Evolutionary conservation across 1,284 basidiomycete species (phyloP), one percentile per base, ranked within the genome.

Genomic region (Sanghuangporus weigelae): DNA sequence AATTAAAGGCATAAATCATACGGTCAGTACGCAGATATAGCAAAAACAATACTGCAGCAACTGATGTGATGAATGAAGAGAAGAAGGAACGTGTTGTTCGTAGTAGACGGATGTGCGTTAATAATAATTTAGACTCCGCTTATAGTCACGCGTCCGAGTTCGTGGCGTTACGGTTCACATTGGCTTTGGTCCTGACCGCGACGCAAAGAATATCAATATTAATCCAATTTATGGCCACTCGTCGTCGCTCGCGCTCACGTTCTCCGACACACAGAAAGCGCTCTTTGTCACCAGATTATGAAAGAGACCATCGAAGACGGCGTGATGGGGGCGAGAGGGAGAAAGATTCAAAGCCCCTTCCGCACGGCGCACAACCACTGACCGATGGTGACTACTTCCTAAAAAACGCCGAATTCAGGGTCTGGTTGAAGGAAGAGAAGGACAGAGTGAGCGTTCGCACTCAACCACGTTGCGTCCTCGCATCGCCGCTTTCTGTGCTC

Each of bases 391-490:
- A 92, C 70, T 93, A 92, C 68, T 92, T 90, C 74, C 79, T 84
- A 68, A 91, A 89, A 73, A 89, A 82, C 66, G 82, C 85, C 65
- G 90, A 92, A 69, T 92, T 92, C 71, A 80, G 85, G 66, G 72
- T 82, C 51, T 93, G 90, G 90, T 77, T 92, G 65, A 90, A 85
- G 72, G 85, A 89, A 48, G 88, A 90, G 75, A 91, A 90, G 72
- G 78, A 78, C 65, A 91, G 89, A 82, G 90, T 90, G 59, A 60
- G 78, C 70, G 6, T 51, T n/a, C 35, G 48, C 19, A 23, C 36
- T 38, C 56, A 31, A 26, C n/a, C 56, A 44, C 21, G 39, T 5
- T 35, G 23, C 39, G 5, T n/a, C 16, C n/a, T 42, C 44, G 10
- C 56, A 14, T 26, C 19, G 26, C 56, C 1, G 10, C 39, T 44